Evolutionary conservation across 2,329 filamentous ascomycete genomes (phyloP), one percentile per base, ranked within the genome.

Genomic region (Pseudogymnoascus sp.): DNA sequence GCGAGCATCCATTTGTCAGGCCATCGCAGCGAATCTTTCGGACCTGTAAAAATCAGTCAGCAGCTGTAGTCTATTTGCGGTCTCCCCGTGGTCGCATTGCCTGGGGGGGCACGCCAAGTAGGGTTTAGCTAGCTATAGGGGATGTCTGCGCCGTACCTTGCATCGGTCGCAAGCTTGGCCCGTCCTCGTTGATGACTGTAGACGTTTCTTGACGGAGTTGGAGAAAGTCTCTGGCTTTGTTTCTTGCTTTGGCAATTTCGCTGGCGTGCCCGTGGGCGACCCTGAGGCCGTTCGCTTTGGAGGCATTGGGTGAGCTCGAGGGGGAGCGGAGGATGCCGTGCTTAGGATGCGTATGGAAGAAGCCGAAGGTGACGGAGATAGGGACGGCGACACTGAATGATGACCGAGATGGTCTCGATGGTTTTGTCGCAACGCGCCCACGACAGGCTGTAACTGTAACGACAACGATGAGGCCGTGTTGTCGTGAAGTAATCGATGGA

Each of bases 11-110:
- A 67, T 90, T 87, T 33, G 88, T 85, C 41, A 89, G 80, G 61
- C 86, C 88, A 77, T 95, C 91, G 79, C 91, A 95, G 72, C 90
- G 85, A 69, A 95, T 95, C 76, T 96, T 96, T 68, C 91, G 85
- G 63, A 91, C 81, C 88, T 91, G 70, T 55, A 19, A 39, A 38
- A 58, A 58, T 39, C 16, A 37, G 49, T 69, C 63, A 68, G 65
- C 55, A 33, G 39, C 29, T 33, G 8, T 12, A 55, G 31, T 41
- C 21, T 38, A 43, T 21, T 41, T 38, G 16, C 23, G 12, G 23
- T 16, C 23, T 31, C 43, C 14, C 37, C n/a, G 12, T 16, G 21
- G 35, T 60, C 38, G 7, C 31, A 43, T 16, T 52, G 19, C 19
- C 55, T 19, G 61, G 55, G 39, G 62, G 55, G 39, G 62, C 38